Conservation (phyloP, 2,329 filamentous ascomycete species). For the Xylariaceae sp. region DNA sequence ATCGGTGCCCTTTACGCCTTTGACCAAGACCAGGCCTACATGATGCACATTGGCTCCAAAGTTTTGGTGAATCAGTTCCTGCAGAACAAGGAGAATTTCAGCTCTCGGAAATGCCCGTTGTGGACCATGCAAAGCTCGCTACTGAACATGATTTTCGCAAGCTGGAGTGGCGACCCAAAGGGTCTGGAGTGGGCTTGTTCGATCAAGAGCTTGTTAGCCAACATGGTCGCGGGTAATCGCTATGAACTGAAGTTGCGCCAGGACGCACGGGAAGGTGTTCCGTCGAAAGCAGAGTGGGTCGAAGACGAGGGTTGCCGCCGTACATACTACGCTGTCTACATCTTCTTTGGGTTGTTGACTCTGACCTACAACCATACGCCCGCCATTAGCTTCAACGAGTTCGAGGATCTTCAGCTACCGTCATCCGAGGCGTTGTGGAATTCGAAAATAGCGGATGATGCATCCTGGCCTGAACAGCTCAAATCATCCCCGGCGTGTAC, state of each 20-base stretch:
- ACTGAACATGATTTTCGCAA: constrained; percentile 97
- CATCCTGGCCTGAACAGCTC: constrained; percentile 76
- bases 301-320: constrained; percentile 94
- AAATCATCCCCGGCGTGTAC: constrained; percentile 68
- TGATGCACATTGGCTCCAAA: constrained; percentile 96
- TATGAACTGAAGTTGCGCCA: constrained; percentile 93
- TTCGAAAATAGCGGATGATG: constrained; percentile 69
- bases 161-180: constrained; percentile 97
- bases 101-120: constrained; percentile 90
- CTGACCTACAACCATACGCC: constrained; percentile 97
- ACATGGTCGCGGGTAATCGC: constrained; percentile 96
- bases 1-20: constrained; percentile 96
- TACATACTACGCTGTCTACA: constrained; percentile 97
- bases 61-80: constrained; percentile 94
- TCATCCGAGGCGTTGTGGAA: constrained; percentile 96
- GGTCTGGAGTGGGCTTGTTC: constrained; percentile 98
- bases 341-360: constrained; percentile 94
- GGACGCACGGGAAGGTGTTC: constrained; percentile 74
- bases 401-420: constrained; percentile 85
- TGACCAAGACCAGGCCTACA: constrained; percentile 93
- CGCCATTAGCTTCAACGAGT: constrained; percentile 96
- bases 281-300: constrained; percentile 85
- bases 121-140: constrained; percentile 98
- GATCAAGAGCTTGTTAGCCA: constrained; percentile 94
- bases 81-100: constrained; percentile 98